Base-by-base conservation (phyloP, 2,329 filamentous ascomycete genomes). In the Xylariomycetidae sp. region DNA sequence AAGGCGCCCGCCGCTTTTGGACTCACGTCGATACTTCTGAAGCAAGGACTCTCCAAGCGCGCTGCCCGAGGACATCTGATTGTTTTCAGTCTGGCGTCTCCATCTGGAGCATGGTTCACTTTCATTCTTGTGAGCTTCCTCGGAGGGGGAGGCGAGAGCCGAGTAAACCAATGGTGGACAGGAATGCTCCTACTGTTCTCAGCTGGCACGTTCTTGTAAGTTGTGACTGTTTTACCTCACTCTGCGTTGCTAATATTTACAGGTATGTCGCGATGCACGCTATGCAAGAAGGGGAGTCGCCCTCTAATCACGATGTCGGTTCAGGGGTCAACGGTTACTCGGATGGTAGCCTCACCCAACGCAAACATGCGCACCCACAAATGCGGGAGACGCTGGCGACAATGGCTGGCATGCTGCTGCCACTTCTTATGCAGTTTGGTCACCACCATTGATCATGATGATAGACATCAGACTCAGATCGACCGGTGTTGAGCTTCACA, bases 181-280 rank as follows among this genome's bases (percentile, higher is more conserved):
- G 92, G 92, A 16, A 86, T 95, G 70, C 65, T 96, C 26, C 66
- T 98, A 7, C 67, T 96, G n/a, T 98, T 98, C 56, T 95, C 87
- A 0, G 92, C 84, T 1, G 92, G 92, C 12, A 98, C 92, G 0
- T 98, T 98, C 55, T 62, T 98, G 82, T 95, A 65, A 74, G 85
- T 69, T 8, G 1, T 10, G 8, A 24, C n/a, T 13, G 15, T n/a
- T 28, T 8, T 31, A 15, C 14, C 12, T 37, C 22, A 18, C 34
- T 25, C 8, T n/a, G n/a, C n/a, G 22, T 10, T 17, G 20, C 25
- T 20, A 19, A 19, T 12, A 16, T 15, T 25, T 13, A 29, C 43
- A 93, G 87, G 49, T 95, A 96, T 53, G 92, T 98, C 26, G 92
- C 92, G 1, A 95, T 96, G 89, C 92, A 98, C 55, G 88, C 89